Conservation (phyloP, 1,139 yeast species). For the Lodderomyces theae region DNA sequence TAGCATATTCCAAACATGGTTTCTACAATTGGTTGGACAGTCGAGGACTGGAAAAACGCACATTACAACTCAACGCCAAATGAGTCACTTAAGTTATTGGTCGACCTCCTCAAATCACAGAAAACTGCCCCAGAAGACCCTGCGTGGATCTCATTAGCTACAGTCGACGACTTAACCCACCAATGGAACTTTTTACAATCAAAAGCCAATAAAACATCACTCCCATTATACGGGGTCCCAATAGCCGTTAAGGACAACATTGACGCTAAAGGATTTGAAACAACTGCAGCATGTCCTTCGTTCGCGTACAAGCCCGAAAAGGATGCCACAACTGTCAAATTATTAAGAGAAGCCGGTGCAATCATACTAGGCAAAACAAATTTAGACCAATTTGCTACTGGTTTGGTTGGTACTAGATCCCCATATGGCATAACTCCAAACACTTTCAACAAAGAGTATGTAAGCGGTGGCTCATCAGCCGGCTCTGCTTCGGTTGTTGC, state of each 20-base stretch:
- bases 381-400: slow-evolving; percentile 95
- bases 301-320: slow-evolving; percentile 61
- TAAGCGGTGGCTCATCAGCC: slow-evolving; percentile 91
- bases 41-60: slow-evolving; percentile 64
- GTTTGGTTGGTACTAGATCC: slow-evolving; percentile 89
- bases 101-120: slow-evolving; percentile 48
- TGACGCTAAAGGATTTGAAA: slow-evolving; percentile 74
- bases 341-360: slow-evolving; percentile 81
- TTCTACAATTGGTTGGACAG: slow-evolving; percentile 36
- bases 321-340: slow-evolving; percentile 72
- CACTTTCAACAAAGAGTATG: slow-evolving; percentile 72
- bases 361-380: slow-evolving; percentile 90
- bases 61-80: slow-evolving; percentile 63
- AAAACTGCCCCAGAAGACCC: slow-evolving; percentile 55
- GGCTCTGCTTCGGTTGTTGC: slow-evolving; percentile 94
- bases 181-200: slow-evolving; percentile 82
- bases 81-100: slow-evolving; percentile 53
- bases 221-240: slow-evolving; percentile 87
- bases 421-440: slow-evolving; percentile 89
- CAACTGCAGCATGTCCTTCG: slow-evolving; percentile 95
- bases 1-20: background rate
- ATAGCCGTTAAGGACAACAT: slow-evolving; percentile 93
- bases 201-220: slow-evolving; percentile 45
- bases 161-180: slow-evolving; percentile 56
- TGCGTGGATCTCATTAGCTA: slow-evolving; percentile 85